Base-by-base conservation (phyloP, 305 asterid species). In the Coffea humblotiana region DNA sequence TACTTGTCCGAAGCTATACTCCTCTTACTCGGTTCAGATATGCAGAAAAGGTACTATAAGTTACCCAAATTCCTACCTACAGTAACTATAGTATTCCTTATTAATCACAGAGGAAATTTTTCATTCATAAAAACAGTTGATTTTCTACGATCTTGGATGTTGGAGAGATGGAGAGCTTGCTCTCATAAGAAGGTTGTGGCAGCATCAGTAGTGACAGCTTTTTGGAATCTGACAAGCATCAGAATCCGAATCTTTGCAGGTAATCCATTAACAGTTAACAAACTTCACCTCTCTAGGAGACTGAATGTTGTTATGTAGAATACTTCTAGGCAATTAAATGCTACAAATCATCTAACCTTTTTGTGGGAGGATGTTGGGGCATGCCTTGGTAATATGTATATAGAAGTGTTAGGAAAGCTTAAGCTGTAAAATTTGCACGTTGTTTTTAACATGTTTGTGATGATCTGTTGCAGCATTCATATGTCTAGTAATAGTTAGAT, bases 161-260 rank as follows among this genome's bases (percentile, higher is more conserved):
- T 86, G 79, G 89, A 88, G 58, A 82, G 86, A 56, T 93, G 98
- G 98, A 88, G 86, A 81, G 83, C 85, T 88, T 94, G 99, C 89
- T 84, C 94, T 2, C 97, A 87, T 82, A 95, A 94, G 80, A 94
- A 86, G 83, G 78, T 95, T 65, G 94, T 90, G 77, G 96, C 93
- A 45, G 92, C 87, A 79, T 92, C 94, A 21, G 85, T 82, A 3
- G 89, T 88, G 37, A 89, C 92, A 15, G 97, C 97, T 21, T 91
- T 95, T 86, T 94, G 99, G 98, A 92, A 94, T 78, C 88, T 95
- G 23, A 89, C 99, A 40, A 84, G 96, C 52, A 86, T 90, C 80
- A 84, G 92, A 85, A 94, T 97, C 48, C 85, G 98, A 80, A 83
- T 92, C 76, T 87, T 94, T 60, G 95, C 98, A 37, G 98, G 98